These are phyloP conservation scores for Rhizopus arrhizus DNA, from an alignment of 371 early-diverging fungal genomes.

Conservation along the genomic window DNA sequence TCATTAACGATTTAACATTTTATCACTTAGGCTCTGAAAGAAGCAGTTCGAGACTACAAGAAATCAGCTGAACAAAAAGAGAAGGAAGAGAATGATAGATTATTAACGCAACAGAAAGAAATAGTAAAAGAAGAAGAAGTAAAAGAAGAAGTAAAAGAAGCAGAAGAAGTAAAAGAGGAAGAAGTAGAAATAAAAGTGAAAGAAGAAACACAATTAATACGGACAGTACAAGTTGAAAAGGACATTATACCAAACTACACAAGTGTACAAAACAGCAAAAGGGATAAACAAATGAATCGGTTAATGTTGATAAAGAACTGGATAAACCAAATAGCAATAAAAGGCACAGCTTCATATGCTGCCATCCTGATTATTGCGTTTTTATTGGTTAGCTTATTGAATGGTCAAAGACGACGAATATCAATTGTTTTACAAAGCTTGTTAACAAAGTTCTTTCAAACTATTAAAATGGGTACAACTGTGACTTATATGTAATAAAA, in stretches of 20 bases:
- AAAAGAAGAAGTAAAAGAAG: slow-evolving; percentile 13
- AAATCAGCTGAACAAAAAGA: slow-evolving; percentile 6
- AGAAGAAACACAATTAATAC: slow-evolving; percentile 4
- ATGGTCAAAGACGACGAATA: slow-evolving; percentile 24
- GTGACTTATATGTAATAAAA: slow-evolving; percentile 48
- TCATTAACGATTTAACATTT: neutral
- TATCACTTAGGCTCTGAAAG: slow-evolving; percentile 15
- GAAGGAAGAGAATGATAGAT: neutral
- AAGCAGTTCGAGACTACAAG: slow-evolving; percentile 17
- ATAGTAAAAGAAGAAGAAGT: slow-evolving; percentile 12
- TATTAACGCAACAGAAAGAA: neutral
- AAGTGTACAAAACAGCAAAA: neutral
- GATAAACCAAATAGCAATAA: slow-evolving; percentile 26
- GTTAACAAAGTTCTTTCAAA: slow-evolving; percentile 40
- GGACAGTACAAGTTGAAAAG: neutral
- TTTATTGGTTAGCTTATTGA: slow-evolving; percentile 31
- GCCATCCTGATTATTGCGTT: slow-evolving; percentile 33
- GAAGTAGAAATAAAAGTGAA: slow-evolving; percentile 13
- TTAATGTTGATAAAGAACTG: slow-evolving; percentile 26
- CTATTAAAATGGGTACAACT: slow-evolving; percentile 48
- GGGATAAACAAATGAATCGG: neutral
- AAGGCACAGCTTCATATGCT: slow-evolving; percentile 23
- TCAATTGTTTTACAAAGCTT: slow-evolving; percentile 21
- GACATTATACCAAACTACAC: slow-evolving; percentile 1
- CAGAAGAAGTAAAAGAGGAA: slow-evolving; percentile 13